These are phyloP conservation scores for Leccinum uliginosum DNA, from an alignment of 768 basidiomycete species.

Conservation along the genomic window DNA sequence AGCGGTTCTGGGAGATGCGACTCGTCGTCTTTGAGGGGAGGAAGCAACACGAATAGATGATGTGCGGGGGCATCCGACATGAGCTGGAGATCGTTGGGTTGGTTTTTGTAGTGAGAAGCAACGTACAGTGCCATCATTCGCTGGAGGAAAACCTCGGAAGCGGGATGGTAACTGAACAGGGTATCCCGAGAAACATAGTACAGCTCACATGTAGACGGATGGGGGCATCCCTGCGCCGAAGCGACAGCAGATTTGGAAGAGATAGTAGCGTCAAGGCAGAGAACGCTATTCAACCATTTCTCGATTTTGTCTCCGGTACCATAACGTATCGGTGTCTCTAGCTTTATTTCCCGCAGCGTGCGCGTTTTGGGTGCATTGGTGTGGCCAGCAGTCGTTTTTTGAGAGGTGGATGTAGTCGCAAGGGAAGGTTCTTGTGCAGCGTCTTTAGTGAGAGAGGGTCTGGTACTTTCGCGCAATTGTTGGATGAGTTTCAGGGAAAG, in stretches of 20 bases:
- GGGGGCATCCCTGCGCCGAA: slow-evolving; percentile 76
- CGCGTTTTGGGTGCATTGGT: slow-evolving; percentile 60
- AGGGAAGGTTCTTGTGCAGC: slow-evolving; percentile 37
- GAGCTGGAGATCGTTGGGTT: slow-evolving; percentile 97
- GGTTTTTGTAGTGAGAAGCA: slow-evolving; percentile 98
- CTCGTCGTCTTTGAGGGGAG: slow-evolving; percentile 88
- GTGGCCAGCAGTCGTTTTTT: slow-evolving; percentile 47
- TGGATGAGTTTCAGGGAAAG: slow-evolving; percentile 97
- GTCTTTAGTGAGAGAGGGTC: slow-evolving; percentile 72
- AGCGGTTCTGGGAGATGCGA: slow-evolving; percentile 91
- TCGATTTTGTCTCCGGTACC: slow-evolving; percentile 82
- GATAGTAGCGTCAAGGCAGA: slow-evolving; percentile 87
- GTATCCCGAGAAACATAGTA: slow-evolving; percentile 97
- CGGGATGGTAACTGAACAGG: slow-evolving; percentile 94
- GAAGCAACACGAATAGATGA: slow-evolving; percentile 91
- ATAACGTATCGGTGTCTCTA: slow-evolving; percentile 95
- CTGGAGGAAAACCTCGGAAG: slow-evolving; percentile 95
- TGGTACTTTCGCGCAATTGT: slow-evolving; percentile 88
- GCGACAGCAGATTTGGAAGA: slow-evolving; percentile 38
- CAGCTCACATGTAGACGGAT: slow-evolving; percentile 89
- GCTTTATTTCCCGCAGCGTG: slow-evolving; percentile 86
- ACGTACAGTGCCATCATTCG: slow-evolving; percentile 98
- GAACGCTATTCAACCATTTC: slow-evolving; percentile 85
- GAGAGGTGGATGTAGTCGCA: slow-evolving; percentile 38
- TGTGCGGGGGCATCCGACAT: slow-evolving; percentile 97